Evolutionary conservation across 768 basidiomycete genomes (phyloP).

Genomic region (Russula sp.): DNA sequence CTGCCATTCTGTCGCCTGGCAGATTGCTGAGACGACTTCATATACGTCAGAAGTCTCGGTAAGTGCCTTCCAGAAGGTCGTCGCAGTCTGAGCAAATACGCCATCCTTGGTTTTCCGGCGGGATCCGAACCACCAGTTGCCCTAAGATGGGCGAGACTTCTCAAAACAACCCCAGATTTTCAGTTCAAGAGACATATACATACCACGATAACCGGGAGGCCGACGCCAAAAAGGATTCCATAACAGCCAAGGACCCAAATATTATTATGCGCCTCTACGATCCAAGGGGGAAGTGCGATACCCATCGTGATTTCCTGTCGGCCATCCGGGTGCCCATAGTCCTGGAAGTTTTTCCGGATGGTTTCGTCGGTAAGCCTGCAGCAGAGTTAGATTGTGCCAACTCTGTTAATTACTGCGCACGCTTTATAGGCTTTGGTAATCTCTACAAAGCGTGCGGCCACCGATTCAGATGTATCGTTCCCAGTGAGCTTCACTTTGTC

Average conservation of each 20-base stretch:
- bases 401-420: conserved; percentile 34
- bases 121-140: conserved; percentile 96
- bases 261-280: conserved; percentile 87
- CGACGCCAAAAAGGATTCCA: conserved; percentile 78
- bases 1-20: conserved; percentile 60
- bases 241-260: conserved; percentile 87
- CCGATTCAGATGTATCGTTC: conserved; percentile 81
- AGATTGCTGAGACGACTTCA: conserved; percentile 65
- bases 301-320: conserved; percentile 93
- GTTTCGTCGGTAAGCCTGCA: conserved; percentile 82
- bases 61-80: conserved; percentile 81
- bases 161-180: background rate
- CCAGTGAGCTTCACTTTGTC: conserved; percentile 85
- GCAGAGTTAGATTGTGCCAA: background rate
- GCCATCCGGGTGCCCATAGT: conserved; percentile 93
- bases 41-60: conserved; percentile 69
- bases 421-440: conserved; percentile 98
- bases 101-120: conserved; percentile 89
- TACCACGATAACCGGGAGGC: conserved; percentile 77
- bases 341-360: conserved; percentile 82
- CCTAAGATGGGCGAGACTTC: conserved; percentile 33
- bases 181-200: conserved; percentile 27
- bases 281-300: conserved; percentile 90
- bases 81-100: conserved; percentile 70
- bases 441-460: conserved; percentile 80